Conservation (phyloP, 2,329 filamentous ascomycete species). For the Cephalotrichum gorgonifer region DNA sequence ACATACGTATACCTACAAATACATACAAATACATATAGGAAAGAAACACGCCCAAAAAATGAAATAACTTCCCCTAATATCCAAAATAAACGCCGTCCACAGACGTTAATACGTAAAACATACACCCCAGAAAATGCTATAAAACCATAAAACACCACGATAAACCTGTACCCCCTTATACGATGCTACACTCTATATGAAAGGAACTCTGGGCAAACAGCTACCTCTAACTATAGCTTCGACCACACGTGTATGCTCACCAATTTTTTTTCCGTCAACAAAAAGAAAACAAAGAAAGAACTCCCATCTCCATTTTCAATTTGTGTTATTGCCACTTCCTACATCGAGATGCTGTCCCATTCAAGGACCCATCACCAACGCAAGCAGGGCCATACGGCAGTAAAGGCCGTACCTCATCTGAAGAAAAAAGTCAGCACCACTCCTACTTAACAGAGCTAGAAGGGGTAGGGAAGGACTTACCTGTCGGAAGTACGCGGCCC, state of each 20-base stretch:
- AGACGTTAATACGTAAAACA: constrained; percentile 9
- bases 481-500: constrained; percentile 98
- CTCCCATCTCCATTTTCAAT: neutral
- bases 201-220: neutral
- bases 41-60: neutral
- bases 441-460: neutral
- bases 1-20: neutral
- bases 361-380: constrained; percentile 66
- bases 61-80: constrained; percentile 5
- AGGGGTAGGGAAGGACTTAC: constrained; percentile 40
- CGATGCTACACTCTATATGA: neutral
- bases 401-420: constrained; percentile 98
- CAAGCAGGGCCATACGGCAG: constrained; percentile 93
- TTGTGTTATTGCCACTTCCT: neutral
- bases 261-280: neutral
- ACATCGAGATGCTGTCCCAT: neutral
- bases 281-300: constrained; percentile 5
- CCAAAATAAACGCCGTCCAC: constrained; percentile 8
- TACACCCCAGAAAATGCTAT: neutral
- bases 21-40: neutral
- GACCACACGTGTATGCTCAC: too few species aligned
- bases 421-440: constrained; percentile 28
- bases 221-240: too few species aligned
- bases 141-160: neutral
- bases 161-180: neutral